phyloP scores from a whole-genome alignment of 768 basidiomycete genomes.

The Lentinula boryana region DNA sequence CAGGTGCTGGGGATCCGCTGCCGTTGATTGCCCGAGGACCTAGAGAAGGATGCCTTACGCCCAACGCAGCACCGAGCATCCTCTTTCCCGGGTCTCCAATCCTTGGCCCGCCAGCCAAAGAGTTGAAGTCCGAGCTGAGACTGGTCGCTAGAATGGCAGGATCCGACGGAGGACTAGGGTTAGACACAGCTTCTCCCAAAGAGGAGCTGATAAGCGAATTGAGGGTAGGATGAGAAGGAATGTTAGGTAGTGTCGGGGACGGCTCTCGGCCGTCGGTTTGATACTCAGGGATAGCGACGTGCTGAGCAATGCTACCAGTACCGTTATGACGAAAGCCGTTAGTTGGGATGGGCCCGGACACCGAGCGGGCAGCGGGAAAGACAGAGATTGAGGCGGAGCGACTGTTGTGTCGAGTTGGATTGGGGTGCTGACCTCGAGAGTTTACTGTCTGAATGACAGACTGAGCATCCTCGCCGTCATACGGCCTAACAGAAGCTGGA shows the following conservation, averaged over 20 bases:
- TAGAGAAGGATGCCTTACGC: constrained; percentile 74
- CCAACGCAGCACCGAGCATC: constrained; percentile 83
- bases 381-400: constrained; percentile 65
- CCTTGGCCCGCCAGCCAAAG: constrained; percentile 52
- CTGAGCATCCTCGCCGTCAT: constrained; percentile 93
- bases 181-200: constrained; percentile 47
- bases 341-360: constrained; percentile 29
- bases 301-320: constrained; percentile 29
- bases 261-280: constrained; percentile 53
- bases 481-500: constrained; percentile 72
- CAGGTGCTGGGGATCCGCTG: constrained; percentile 28
- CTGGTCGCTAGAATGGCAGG: constrained; percentile 64
- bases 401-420: constrained; percentile 63
- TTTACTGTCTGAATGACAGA: constrained; percentile 79
- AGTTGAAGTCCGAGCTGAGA: constrained; percentile 35
- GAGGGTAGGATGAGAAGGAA: constrained; percentile 80
- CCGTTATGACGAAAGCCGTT: constrained; percentile 24
- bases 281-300: constrained; percentile 52
- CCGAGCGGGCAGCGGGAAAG: constrained; percentile 34
- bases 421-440: constrained; percentile 59
- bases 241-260: constrained; percentile 74
- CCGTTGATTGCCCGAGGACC: constrained; percentile 51
- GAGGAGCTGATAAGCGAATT: constrained; percentile 80
- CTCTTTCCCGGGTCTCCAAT: constrained; percentile 87
- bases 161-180: constrained; percentile 43